phyloP scores from a whole-genome alignment of 306 rosid genomes.

The Cicer judaicum region DNA sequence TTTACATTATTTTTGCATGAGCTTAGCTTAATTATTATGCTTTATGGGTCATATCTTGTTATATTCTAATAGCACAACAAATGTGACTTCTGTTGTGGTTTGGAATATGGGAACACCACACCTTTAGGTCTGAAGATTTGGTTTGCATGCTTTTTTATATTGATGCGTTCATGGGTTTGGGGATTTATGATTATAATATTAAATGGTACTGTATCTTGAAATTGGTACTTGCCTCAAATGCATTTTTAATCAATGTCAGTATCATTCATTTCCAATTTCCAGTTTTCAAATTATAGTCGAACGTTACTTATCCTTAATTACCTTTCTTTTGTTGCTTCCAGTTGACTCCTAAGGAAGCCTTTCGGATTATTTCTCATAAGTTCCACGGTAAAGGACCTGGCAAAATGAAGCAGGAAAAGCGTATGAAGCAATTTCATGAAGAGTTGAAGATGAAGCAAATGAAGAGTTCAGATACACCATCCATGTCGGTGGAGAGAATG shows the following conservation, averaged over 20 bases:
- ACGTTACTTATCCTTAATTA: conserved; percentile 32
- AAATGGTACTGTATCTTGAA: conserved; percentile 5
- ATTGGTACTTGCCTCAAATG: conserved; percentile 11
- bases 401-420: conserved; percentile 97
- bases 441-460: conserved; percentile 89
- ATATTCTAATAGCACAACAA: conserved; percentile 32
- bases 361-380: conserved; percentile 74
- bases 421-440: conserved; percentile 83
- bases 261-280: conserved; percentile 30
- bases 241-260: conserved; percentile 22
- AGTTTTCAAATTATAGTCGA: conserved; percentile 26
- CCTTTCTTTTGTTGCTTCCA: conserved; percentile 51
- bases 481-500: conserved; percentile 90
- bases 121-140: conserved; percentile 16
- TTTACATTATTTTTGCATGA: background rate
- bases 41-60: conserved; percentile 20
- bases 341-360: conserved; percentile 97
- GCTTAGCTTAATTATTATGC: background rate
- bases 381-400: conserved; percentile 98
- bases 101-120: conserved; percentile 14
- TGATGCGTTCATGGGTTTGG: conserved; percentile 2
- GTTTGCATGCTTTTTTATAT: conserved; percentile 32
- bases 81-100: conserved; percentile 3
- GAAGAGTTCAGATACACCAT: conserved; percentile 94
- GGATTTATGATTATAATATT: conserved; percentile 21